A percentile compares a stretch with the other conserved stretches of the same genome.
phyloP scores from a whole-genome alignment of 208 protist species.

The Leptomonas pyrrhocoris region DNA sequence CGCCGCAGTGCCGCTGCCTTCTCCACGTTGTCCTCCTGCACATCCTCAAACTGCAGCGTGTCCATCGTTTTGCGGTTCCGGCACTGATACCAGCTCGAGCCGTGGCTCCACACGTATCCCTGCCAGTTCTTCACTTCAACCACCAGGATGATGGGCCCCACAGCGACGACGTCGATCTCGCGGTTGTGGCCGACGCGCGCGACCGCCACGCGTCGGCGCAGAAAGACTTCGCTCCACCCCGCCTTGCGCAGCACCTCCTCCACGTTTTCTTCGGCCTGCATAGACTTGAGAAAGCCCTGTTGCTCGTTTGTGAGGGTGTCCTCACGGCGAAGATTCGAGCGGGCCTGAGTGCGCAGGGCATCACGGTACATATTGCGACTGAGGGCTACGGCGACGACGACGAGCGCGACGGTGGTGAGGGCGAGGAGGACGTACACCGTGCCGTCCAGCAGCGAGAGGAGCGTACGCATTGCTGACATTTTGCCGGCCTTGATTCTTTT shows the following conservation, averaged over 20 bases:
- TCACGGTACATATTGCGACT: conserved; percentile 52
- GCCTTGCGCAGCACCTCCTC: conserved; percentile 67
- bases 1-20: conserved; percentile 84
- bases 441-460: conserved; percentile 33
- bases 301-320: conserved; percentile 37
- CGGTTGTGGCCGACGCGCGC: conserved; percentile 83
- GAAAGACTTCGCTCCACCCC: conserved; percentile 81
- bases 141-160: conserved; percentile 80
- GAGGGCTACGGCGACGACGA: conserved; percentile 49
- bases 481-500: not conserved
- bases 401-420: conserved; percentile 39
- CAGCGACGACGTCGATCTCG: conserved; percentile 88
- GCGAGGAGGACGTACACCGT: conserved; percentile 47
- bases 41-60: conserved; percentile 86
- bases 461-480: conserved; percentile 1
- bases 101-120: conserved; percentile 89
- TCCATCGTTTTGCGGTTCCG: conserved; percentile 36
- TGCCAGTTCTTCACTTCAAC: conserved; percentile 92
- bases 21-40: conserved; percentile 80
- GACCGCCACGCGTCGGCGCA: conserved; percentile 77
- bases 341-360: conserved; percentile 50
- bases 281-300: conserved; percentile 50
- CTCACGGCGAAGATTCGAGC: conserved; percentile 43
- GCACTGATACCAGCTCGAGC: conserved; percentile 81
- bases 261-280: conserved; percentile 78